Base-by-base conservation (phyloP, 148 eudicot genomes). In the Camellia lanceoleosa region DNA sequence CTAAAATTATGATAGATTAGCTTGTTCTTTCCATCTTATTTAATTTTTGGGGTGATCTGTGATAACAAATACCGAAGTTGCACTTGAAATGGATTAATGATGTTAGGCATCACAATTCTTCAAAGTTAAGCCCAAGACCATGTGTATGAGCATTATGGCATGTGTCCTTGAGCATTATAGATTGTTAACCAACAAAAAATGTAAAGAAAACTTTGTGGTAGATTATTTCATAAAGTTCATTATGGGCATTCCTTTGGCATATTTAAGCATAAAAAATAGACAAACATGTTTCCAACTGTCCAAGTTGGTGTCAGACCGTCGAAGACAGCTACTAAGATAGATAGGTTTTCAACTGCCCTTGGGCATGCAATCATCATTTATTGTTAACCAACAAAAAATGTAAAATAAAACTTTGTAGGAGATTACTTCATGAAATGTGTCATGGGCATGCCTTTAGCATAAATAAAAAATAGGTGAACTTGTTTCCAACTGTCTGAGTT, bases 1-100 rank as follows among this genome's bases (percentile, higher is more conserved):
- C 65, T 14, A 64, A 56, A 5, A 11, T 41, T 13, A 11, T 14
- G 55, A 78, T 13, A 38, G 7, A 38, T 67, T 49, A 49, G 52
- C 55, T 68, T 68, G 38, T 38, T 78, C 80, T 52, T 49, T 7
- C 60, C 62, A 55, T 66, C 9, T 47, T 55, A 15, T 60, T 65
- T 18, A 23, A 5, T 15, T 47, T 76, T 49, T 76, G 18, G 60
- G 6, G 19, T 46, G 23, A 52, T 49, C 51, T 16, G 62, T 60
- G 67, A 67, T 3, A 23, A 60, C 38, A 10, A 2, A 41, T 20
- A 59, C 30, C 64, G 8, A 15, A 30, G 76, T 38, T 74, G 62
- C 44, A 5, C 6, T 20, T 60, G 54, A 47, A 63, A 61, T 76
- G 68, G 58, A 49, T 19, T 23, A 58, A 55, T 42, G 68, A 18